These are phyloP conservation scores for Cutaneotrichosporon cutaneum DNA, from an alignment of 1,284 basidiomycete species.

Conservation along the genomic window DNA sequence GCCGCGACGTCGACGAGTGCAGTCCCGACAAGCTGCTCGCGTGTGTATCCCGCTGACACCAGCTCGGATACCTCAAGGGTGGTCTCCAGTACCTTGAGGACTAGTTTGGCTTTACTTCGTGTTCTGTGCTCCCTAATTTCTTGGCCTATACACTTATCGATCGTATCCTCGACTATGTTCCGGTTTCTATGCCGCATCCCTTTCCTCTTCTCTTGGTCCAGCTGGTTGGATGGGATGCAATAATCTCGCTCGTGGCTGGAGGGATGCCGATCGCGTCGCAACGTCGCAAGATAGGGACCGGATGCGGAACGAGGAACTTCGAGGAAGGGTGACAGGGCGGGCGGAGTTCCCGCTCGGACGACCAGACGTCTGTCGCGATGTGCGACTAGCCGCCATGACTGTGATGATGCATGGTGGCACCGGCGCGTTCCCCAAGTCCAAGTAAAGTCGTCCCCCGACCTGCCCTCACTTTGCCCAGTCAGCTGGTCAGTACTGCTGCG, in stretches of 20 bases:
- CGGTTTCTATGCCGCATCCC: constrained; percentile 1
- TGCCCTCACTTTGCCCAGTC: too few species aligned
- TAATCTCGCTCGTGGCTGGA: neutral
- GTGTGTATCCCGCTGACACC: neutral
- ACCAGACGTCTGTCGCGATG: neutral
- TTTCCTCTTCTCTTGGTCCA: neutral
- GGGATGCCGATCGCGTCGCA: neutral
- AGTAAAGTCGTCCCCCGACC: too few species aligned
- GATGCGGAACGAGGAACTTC: neutral
- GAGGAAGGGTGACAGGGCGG: neutral
- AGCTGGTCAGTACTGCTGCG: neutral
- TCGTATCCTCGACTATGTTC: neutral
- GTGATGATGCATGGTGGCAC: too few species aligned
- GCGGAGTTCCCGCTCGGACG: too few species aligned
- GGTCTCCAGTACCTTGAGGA: constrained; percentile 44
- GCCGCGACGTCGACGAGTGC: neutral
- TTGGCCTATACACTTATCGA: neutral
- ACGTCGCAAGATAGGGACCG: neutral
- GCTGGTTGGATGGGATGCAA: constrained; percentile 1
- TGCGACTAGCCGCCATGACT: neutral
- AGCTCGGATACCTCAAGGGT: constrained; percentile 46
- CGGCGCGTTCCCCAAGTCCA: too few species aligned
- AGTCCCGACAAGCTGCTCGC: too few species aligned
- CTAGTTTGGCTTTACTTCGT: constrained; percentile 14
- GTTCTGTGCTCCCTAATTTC: constrained; percentile 1